Conservation (phyloP, 2,329 filamentous ascomycete genomes). For the Diaporthe caulivora region DNA sequence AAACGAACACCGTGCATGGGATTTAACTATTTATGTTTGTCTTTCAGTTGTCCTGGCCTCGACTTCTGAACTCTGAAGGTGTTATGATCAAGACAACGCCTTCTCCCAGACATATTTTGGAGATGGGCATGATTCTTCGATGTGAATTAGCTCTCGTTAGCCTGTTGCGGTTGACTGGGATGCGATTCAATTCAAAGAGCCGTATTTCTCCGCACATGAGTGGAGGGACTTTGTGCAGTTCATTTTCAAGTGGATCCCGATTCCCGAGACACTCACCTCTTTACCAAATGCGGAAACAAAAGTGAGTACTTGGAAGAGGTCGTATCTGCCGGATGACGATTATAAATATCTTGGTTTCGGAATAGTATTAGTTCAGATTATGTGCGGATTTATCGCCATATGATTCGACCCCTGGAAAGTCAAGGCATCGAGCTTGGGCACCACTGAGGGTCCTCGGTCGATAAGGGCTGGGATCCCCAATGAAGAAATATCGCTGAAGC, state of each 20-base stretch:
- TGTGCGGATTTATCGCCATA: background rate
- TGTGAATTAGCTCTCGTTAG: background rate
- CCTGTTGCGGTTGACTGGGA: background rate
- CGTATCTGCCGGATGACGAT: background rate
- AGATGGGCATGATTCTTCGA: background rate
- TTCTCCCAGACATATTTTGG: background rate
- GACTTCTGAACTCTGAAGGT: background rate
- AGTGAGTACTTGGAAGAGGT: background rate
- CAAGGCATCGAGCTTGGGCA: background rate
- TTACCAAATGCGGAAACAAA: conserved; percentile 11
- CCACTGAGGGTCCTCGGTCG: background rate
- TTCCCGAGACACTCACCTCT: background rate
- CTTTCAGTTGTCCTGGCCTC: background rate
- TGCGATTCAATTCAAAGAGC: conserved; percentile 13
- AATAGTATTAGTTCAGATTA: background rate
- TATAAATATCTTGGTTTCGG: background rate
- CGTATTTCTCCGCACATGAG: background rate
- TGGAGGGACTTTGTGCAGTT: background rate
- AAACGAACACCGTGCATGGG: background rate
- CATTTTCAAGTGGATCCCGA: conserved; percentile 9
- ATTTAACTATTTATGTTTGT: background rate
- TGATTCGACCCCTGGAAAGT: background rate
- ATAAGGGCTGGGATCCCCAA: background rate
- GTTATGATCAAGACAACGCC: background rate
- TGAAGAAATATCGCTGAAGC: background rate